Evolutionary conservation across 257 asterid genomes (phyloP), one percentile per base, ranked within the genome.

Genomic region (Marsdenia floribunda): DNA sequence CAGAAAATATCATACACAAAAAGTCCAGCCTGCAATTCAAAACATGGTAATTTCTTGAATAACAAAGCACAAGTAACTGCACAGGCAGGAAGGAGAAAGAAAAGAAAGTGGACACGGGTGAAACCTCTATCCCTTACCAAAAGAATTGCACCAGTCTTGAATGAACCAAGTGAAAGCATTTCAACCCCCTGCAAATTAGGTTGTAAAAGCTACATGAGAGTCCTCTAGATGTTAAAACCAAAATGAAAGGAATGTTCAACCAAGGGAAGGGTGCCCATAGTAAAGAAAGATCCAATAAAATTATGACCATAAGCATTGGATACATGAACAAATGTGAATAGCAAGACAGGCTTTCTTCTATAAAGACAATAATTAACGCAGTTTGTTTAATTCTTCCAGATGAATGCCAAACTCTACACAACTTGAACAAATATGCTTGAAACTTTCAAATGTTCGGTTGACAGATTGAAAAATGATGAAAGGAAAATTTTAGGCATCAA

Each of bases 161-260:
- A 95, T 61, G 99, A 95, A 79, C 99, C 99, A 79, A 95, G 99
- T 75, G 99, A 84, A 76, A 85, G 97, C 98, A 93, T 93, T 88
- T 91, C 97, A 47, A 94, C 87, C 73, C 98, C 97, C 97, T 91
- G 87, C 71, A 85, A 10, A 46, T 38, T 57, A 10, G 16, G 55
- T 37, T 24, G 26, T 15, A 9, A 57, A 72, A 64, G 15, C 49
- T 35, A 26, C 10, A 37, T 77, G 49, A 47, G 65, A 38, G 5
- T 16, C 29, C 16, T 60, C 9, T 3, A 60, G 2, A 60, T 6
- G 1, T 60, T 11, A 5, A 55, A 55, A 55, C 22, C 24, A 53
- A 4, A 38, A 53, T 53, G 10, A 19, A 53, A 19, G 21, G 59
- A n/a, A 53, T 53, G 59, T 16, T 53, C 6, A 5, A 16, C 3